Base-by-base conservation (phyloP, 352 stramenopile genomes). In the Pythium aphanidermatum region DNA sequence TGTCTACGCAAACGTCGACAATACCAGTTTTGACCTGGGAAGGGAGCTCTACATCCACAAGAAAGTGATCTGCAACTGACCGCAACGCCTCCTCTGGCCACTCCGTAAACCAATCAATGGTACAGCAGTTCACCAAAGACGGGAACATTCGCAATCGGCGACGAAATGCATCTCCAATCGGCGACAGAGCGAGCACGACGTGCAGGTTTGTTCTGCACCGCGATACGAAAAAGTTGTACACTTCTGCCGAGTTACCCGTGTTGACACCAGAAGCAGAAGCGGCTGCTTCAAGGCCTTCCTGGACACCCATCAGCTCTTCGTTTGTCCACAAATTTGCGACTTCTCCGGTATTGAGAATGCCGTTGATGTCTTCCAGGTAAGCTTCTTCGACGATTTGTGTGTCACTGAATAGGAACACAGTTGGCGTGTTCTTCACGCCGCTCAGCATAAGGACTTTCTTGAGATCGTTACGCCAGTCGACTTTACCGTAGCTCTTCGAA, bases 61-160 rank as follows among this genome's bases (percentile, higher is more conserved):
- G 65, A 46, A 97, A 97, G 53, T 96, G 82, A 28, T 95, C 74
- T 9, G 91, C 94, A 6, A 98, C 94, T 3, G 81, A 95, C 12
- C 83, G 77, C 35, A 98, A 65, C 13, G 94, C 94, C 63, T 98
- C 91, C 35, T 95, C 74, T 0, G 94, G 94, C 94, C 94, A 98
- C 44, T 97, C 92, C 0, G 88, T 87, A 62, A 98, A 98, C 92
- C 93, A 98, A 42, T 98, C 93, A 49, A 98, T 98, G 29, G 93
- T 98, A 54, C 92, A 98, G 60, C 93, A 98, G 57, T 98, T 98
- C 4, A 98, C 92, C 2, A 98, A 74, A 19, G 93, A 96, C 19
- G 94, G 94, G 51, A 98, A 98, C 91, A 98, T 98, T 7, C 93
- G 82, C 36, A 98, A 65, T 5, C 93, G 79, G 8, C 86, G 77